Base-by-base conservation (phyloP, 1,284 basidiomycete species). In the Ganoderma lucidum region DNA sequence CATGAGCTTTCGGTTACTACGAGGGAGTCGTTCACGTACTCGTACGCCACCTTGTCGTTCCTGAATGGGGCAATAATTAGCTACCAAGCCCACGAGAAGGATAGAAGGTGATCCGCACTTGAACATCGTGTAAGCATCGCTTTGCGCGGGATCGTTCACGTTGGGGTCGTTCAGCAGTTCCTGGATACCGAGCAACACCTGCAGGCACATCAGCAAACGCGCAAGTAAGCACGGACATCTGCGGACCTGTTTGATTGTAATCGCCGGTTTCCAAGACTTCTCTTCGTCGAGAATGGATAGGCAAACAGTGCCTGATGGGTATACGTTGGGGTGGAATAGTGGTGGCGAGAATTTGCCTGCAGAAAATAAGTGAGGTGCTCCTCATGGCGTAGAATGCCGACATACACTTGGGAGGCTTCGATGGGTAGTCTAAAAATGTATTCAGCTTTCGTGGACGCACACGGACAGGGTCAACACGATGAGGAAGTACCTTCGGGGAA, bases 221-320 rank as follows among this genome's bases (percentile, higher is more conserved):
- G 32, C 44, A 30, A 8, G 51, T 45, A 9, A 39, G 28, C 62
- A 39, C 12, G 41, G 6, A 32, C 35, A 14, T 53, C 44, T 15
- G 78, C 87, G 59, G 51, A 95, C 96, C 88, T 99, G 97, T 81
- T 99, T 99, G 83, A 99, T 96, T 2, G 97, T 99, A 77, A 99
- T 99, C 1, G 96, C 94, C 12, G 98, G 96, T 81, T 99, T 99
- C 98, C 98, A 99, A 6, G 92, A 93, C 82, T 99, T 99, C 82
- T 99, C 98, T 80, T 99, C 98, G 79, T 99, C 97, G 51, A 99
- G 83, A 79, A 99, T 99, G 17, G 96, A 98, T 30, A 99, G 86
- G 80, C 98, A 99, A 63, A 99, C 97, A 28, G 98, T 99, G 35
- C 98, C 98, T 19, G 96, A 98, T 0, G 98, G 98, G 81, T 98